These are phyloP conservation scores for Barnettozyma sucrosica DNA, from an alignment of 805 yeast genomes.

Conservation along the genomic window DNA sequence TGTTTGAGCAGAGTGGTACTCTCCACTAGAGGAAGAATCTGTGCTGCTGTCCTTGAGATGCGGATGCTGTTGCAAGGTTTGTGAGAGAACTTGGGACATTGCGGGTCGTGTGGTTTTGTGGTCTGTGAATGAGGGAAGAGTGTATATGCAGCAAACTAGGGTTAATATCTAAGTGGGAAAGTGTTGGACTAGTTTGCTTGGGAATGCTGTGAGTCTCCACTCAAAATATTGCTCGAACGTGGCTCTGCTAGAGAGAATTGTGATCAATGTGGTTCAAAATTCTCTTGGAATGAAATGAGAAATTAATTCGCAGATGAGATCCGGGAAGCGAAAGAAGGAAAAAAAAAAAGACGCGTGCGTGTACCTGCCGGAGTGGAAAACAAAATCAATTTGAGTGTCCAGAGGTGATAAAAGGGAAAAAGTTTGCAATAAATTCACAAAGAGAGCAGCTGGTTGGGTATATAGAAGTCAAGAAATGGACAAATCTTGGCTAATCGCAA, in stretches of 20 bases:
- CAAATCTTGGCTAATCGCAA: too few relatives aligned
- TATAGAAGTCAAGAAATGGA: too few relatives aligned
- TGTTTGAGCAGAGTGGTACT: slow-evolving; percentile 7
- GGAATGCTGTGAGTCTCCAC: background rate
- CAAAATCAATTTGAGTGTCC: too few relatives aligned
- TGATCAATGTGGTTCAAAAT: background rate
- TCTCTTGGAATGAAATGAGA: background rate
- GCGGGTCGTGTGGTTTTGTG: background rate
- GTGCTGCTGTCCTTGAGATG: slow-evolving; percentile 2
- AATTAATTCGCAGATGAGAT: background rate
- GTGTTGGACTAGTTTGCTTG: too few relatives aligned
- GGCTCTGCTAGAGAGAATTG: background rate
- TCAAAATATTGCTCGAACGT: too few relatives aligned
- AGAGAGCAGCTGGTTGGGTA: too few relatives aligned
- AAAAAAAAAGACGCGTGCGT: background rate
- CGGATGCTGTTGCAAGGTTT: background rate
- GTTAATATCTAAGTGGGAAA: too few relatives aligned
- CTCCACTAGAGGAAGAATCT: slow-evolving; percentile 7
- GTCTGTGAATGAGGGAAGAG: background rate
- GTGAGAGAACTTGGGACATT: background rate
- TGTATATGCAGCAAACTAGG: background rate
- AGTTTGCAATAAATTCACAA: too few relatives aligned
- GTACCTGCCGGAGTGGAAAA: too few relatives aligned
- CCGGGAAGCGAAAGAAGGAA: background rate
- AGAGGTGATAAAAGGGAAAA: too few relatives aligned